Evolutionary conservation across 305 asterid genomes (phyloP), one percentile per base, ranked within the genome.

Genomic region (Fraxinus sp.): DNA sequence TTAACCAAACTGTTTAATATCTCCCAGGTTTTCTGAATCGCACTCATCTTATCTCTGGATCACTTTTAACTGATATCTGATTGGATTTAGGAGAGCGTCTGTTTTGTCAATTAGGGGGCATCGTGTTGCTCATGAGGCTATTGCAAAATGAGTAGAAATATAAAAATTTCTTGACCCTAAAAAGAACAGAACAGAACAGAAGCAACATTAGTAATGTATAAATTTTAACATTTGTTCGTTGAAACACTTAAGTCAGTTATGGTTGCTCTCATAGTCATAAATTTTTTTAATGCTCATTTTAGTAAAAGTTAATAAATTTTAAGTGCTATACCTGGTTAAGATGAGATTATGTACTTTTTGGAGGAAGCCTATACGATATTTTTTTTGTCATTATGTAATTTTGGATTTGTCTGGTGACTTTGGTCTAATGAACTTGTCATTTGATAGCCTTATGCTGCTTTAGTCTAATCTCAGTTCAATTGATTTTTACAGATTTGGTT

Each of bases 401-500:
- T 39, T 68, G 82, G 75, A 59, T 83, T 86, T 46, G 32, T 77
- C 16, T 79, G 46, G 46, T 39, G 46, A 39, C 46, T 39, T 39
- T 39, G 74, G 20, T 70, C 66, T 33, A 71, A 76, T 30, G 41
- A 7, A 4, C 46, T 14, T 71, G n/a, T n/a, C 77, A 71, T 71
- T 71, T 71, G 24, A 32, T 71, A 62, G n/a, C 80, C 81, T 64
- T 82, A 14, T 30, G 10, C 43, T 32, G 13, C 22, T 30, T 71
- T 84, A 37, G 30, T 70, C 76, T 70, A 71, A 71, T 33, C n/a
- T 16, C 77, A 71, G 24, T 71, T 30, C 77, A 71, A 32, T 71
- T 39, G 11, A 30, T 89, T 89, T 79, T 90, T 82, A 87, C 97
- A 96, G 99, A 95, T 91, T 84, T 96, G 90, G 99, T 95, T 84